Percentiles rank a stretch among this genome's conserved stretches.
phyloP scores from a whole-genome alignment of 2,329 filamentous ascomycete genomes.

The Epicoccum nigrum region DNA sequence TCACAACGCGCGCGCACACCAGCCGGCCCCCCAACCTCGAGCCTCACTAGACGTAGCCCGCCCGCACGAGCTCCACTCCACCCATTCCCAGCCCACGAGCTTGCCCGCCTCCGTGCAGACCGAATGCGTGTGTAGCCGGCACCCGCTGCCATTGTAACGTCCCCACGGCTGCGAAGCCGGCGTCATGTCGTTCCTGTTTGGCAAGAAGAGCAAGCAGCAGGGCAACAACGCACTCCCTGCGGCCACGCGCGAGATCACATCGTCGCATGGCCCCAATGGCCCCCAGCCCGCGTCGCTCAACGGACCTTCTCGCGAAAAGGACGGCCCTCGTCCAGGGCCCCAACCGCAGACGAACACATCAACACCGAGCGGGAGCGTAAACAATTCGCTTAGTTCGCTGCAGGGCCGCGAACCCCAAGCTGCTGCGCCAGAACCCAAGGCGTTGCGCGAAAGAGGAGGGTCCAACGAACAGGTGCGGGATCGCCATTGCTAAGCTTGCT shows the following conservation, averaged over 20 bases:
- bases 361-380: constrained; percentile 76
- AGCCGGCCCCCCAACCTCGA: constrained; percentile 14
- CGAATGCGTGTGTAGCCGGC: constrained; percentile 42
- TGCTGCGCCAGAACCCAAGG: constrained; percentile 68
- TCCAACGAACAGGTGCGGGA: constrained; percentile 60
- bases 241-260: constrained; percentile 62
- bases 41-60: constrained; percentile 2
- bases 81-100: constrained; percentile 7
- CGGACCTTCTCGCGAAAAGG: constrained; percentile 43
- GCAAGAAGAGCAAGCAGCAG: constrained; percentile 53
- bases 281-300: constrained; percentile 51
- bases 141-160: constrained; percentile 29
- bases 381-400: constrained; percentile 70
- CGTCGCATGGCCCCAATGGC: constrained; percentile 56
- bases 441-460: constrained; percentile 62
- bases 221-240: constrained; percentile 55
- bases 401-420: constrained; percentile 58
- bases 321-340: constrained; percentile 31
- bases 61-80: neutral
- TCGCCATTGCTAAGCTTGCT: neutral
- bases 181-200: constrained; percentile 61
- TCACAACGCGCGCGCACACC: constrained; percentile 4
- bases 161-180: constrained; percentile 26
- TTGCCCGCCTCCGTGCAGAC: constrained; percentile 20
- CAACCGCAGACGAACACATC: constrained; percentile 57